Evolutionary conservation across 371 early-diverging fungal genomes (phyloP).

Genomic region (Mortierella polycephala): DNA sequence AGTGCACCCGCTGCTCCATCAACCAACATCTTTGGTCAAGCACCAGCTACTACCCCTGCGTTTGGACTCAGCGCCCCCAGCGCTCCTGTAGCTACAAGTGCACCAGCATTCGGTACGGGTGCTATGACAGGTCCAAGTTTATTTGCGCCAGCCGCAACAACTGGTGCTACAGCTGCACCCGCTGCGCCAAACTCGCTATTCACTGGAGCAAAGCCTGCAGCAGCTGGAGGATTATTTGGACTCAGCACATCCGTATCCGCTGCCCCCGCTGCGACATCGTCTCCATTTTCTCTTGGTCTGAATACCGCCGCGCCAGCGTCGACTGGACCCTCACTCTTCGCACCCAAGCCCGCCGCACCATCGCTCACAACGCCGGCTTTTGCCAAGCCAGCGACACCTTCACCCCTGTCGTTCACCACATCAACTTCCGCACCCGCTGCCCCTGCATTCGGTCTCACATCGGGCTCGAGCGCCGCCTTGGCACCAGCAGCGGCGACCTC

Average conservation of each 20-base stretch:
- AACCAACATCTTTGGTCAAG: background rate
- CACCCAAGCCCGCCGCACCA: conserved; percentile 30
- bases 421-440: conserved; percentile 52
- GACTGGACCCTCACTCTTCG: conserved; percentile 25
- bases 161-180: conserved; percentile 22
- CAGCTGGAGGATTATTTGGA: conserved; percentile 23
- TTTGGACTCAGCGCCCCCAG: conserved; percentile 4
- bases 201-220: conserved; percentile 31
- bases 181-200: conserved; percentile 14
- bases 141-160: conserved; percentile 10
- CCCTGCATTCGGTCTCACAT: conserved; percentile 43
- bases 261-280: conserved; percentile 20
- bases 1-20: background rate
- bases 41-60: background rate
- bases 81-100: background rate
- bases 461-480: conserved; percentile 10
- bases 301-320: conserved; percentile 31
- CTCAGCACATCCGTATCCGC: conserved; percentile 7
- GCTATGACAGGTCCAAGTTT: background rate
- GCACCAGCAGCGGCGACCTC: conserved; percentile 38
- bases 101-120: background rate
- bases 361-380: conserved; percentile 19
- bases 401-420: conserved; percentile 22
- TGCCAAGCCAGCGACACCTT: conserved; percentile 26
- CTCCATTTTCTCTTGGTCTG: conserved; percentile 33